A percentile compares a stretch with the other conserved stretches of the same genome.
These are phyloP conservation scores for Pythium grandisporangium DNA, from an alignment of 352 stramenopile genomes.

Conservation along the genomic window DNA sequence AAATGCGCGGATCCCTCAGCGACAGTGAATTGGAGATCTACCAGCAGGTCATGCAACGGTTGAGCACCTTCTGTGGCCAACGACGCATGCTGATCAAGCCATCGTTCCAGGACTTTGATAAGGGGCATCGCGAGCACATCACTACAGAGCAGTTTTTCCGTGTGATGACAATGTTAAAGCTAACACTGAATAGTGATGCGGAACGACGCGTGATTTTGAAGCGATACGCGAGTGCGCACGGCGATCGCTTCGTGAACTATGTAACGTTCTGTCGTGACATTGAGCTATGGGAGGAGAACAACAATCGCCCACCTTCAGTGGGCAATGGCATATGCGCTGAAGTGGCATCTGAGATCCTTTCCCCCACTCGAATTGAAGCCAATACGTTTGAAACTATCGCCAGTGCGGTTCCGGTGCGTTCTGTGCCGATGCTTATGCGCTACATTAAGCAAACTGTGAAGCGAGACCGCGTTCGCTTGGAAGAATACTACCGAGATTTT, in stretches of 20 bases:
- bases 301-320: conserved; percentile 31
- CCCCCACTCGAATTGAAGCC: conserved; percentile 26
- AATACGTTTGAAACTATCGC: conserved; percentile 26
- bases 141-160: conserved; percentile 78
- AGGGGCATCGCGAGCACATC: conserved; percentile 60
- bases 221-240: conserved; percentile 60
- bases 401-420: conserved; percentile 23
- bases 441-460: conserved; percentile 80
- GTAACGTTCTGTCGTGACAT: conserved; percentile 79
- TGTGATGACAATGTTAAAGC: conserved; percentile 73
- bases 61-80: conserved; percentile 46
- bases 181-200: conserved; percentile 31
- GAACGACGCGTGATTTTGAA: conserved; percentile 54
- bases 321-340: conserved; percentile 9
- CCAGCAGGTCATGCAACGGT: conserved; percentile 45
- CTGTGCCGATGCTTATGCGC: conserved; percentile 56
- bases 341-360: conserved; percentile 51
- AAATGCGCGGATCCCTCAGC: conserved; percentile 41
- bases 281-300: conserved; percentile 39
- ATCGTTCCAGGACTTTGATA: conserved; percentile 79
- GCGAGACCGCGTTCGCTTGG: conserved; percentile 67
- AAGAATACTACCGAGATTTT: conserved; percentile 81
- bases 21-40: conserved; percentile 35
- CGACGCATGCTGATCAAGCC: conserved; percentile 68
- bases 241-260: conserved; percentile 76